These are phyloP conservation scores for Trichoderma orchidacearum DNA, from an alignment of 495 filamentous ascomycete species.

Conservation along the genomic window DNA sequence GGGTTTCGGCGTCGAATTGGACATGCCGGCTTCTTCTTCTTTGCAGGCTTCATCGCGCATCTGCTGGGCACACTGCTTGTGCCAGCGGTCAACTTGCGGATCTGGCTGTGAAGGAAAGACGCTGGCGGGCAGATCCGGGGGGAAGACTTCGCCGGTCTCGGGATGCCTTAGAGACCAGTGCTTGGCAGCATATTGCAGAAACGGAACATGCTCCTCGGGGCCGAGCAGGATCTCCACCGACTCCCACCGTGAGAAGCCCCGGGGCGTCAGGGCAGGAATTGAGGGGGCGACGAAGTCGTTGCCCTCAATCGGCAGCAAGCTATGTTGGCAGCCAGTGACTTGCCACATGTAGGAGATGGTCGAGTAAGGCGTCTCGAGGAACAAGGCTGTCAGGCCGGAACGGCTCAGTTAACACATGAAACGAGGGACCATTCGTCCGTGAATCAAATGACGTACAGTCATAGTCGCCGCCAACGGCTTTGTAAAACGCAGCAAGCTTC, in stretches of 20 bases:
- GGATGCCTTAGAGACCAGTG: conserved; percentile 65
- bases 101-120: conserved; percentile 68
- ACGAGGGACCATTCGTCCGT: background rate
- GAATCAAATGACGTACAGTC: conserved; percentile 36
- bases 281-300: conserved; percentile 62
- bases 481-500: conserved; percentile 83
- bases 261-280: conserved; percentile 66
- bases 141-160: conserved; percentile 57
- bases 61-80: conserved; percentile 51
- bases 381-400: conserved; percentile 35
- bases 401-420: background rate
- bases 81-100: conserved; percentile 68
- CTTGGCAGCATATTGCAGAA: conserved; percentile 66
- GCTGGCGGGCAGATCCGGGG: conserved; percentile 57
- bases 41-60: conserved; percentile 31
- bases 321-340: conserved; percentile 77
- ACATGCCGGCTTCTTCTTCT: conserved; percentile 14
- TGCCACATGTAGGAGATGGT: conserved; percentile 86
- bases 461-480: conserved; percentile 76
- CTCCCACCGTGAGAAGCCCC: conserved; percentile 88
- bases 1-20: background rate
- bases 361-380: conserved; percentile 58
- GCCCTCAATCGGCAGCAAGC: conserved; percentile 45
- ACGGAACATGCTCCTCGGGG: conserved; percentile 76
- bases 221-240: conserved; percentile 80